These are phyloP conservation scores for Paecilomyces variotii DNA, from an alignment of 2,329 filamentous ascomycete species.

Conservation along the genomic window DNA sequence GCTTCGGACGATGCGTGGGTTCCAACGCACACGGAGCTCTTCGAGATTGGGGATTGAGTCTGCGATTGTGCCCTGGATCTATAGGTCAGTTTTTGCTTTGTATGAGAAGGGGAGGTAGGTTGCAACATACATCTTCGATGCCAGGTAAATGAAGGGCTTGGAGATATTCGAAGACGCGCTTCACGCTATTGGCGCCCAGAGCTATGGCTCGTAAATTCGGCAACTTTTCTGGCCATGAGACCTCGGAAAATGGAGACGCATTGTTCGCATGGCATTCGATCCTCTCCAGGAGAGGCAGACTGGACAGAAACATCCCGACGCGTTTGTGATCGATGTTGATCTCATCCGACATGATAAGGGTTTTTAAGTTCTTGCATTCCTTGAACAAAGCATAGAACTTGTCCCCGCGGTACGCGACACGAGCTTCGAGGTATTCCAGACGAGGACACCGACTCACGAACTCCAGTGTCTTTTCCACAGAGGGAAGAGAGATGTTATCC, in stretches of 20 bases:
- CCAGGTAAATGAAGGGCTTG: neutral
- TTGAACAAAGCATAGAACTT: slow-evolving; percentile 20
- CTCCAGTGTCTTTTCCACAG: slow-evolving; percentile 18
- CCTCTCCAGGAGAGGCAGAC: slow-evolving; percentile 20
- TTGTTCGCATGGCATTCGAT: slow-evolving; percentile 17
- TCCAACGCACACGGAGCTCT: slow-evolving; percentile 23
- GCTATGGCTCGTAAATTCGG: slow-evolving; percentile 25
- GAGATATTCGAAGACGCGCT: neutral
- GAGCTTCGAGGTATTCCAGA: slow-evolving; percentile 24
- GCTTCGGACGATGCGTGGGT: slow-evolving; percentile 6
- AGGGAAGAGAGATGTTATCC: slow-evolving; percentile 18
- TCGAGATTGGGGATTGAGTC: slow-evolving; percentile 22
- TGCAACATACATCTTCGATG: neutral
- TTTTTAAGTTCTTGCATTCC: slow-evolving; percentile 17
- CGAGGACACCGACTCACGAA: slow-evolving; percentile 26
- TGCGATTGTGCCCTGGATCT: slow-evolving; percentile 6
- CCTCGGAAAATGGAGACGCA: slow-evolving; percentile 4
- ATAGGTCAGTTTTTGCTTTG: neutral
- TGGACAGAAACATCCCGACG: slow-evolving; percentile 16
- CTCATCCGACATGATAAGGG: slow-evolving; percentile 16
- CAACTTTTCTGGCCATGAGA: slow-evolving; percentile 15
- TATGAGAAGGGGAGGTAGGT: neutral
- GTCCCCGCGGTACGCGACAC: slow-evolving; percentile 10
- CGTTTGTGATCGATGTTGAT: slow-evolving; percentile 16
- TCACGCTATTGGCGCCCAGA: slow-evolving; percentile 9